A percentile compares a stretch with the other conserved stretches of the same genome.
phyloP scores from a whole-genome alignment of 2,329 filamentous ascomycete genomes.

The Hypoxylon sp. region DNA sequence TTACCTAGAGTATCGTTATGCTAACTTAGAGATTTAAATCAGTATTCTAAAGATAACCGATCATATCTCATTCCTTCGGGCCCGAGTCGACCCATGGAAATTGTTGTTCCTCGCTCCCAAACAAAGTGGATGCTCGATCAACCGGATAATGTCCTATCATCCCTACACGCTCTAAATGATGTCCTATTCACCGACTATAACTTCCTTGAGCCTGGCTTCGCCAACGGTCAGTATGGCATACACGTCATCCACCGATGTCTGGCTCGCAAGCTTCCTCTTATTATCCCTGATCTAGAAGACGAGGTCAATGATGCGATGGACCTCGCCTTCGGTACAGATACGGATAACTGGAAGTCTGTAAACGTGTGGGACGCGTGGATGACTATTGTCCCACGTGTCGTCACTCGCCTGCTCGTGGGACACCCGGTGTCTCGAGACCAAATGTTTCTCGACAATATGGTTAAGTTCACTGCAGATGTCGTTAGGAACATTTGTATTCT shows the following conservation, averaged over 20 bases:
- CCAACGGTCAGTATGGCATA: background rate
- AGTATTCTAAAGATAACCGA: background rate
- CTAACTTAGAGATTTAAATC: background rate
- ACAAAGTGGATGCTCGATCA: conserved; percentile 2
- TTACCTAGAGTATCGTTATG: background rate
- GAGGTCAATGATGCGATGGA: background rate
- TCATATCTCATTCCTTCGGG: background rate
- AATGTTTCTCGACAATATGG: background rate
- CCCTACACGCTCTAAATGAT: background rate
- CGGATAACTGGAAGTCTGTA: background rate
- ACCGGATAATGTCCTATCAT: background rate
- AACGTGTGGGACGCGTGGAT: conserved; percentile 1
- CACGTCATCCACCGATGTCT: background rate
- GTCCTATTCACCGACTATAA: background rate
- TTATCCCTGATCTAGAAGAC: background rate
- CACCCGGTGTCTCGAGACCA: background rate
- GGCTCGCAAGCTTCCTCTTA: background rate
- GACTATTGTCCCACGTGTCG: background rate
- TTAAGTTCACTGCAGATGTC: background rate
- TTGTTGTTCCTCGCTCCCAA: background rate
- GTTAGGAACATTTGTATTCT: conserved; percentile 1
- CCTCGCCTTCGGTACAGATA: background rate
- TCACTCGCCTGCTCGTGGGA: background rate
- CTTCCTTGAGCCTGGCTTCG: background rate
- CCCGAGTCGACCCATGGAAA: background rate